Evolutionary conservation across 2,329 filamentous ascomycete genomes (phyloP).

Genomic region (Diaporthe nobilis): DNA sequence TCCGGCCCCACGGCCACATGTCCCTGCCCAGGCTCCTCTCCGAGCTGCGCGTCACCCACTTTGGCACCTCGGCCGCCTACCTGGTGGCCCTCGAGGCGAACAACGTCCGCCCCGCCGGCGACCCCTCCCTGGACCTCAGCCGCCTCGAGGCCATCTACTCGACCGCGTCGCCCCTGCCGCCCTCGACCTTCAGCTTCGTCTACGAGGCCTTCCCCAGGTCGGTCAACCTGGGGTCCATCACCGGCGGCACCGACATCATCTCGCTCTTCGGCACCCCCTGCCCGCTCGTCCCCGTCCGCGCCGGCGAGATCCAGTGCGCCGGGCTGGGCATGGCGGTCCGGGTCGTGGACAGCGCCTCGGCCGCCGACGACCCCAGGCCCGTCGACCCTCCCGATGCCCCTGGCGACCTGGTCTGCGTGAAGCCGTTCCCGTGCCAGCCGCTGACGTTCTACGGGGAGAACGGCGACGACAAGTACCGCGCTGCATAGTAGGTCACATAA

Average conservation of each 20-base stretch:
- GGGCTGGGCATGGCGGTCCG: slow-evolving; percentile 84
- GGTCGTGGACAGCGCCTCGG: slow-evolving; percentile 69
- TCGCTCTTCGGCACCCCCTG: slow-evolving; percentile 93
- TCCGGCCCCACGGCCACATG: slow-evolving; percentile 82
- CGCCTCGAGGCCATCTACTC: slow-evolving; percentile 89
- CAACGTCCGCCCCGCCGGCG: slow-evolving; percentile 69
- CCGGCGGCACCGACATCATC: slow-evolving; percentile 96
- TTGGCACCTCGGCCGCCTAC: slow-evolving; percentile 95
- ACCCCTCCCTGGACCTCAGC: slow-evolving; percentile 69
- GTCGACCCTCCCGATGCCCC: slow-evolving; percentile 73
- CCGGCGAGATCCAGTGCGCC: slow-evolving; percentile 82
- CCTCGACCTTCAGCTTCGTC: slow-evolving; percentile 92
- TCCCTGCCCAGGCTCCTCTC: slow-evolving; percentile 88
- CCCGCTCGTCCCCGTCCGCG: slow-evolving; percentile 79
- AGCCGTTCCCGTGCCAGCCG: slow-evolving; percentile 91
- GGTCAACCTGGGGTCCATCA: slow-evolving; percentile 94
- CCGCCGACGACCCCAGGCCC: slow-evolving; percentile 63
- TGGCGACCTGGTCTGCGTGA: slow-evolving; percentile 89
- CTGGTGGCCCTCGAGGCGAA: slow-evolving; percentile 91
- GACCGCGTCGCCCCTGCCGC: slow-evolving; percentile 91
- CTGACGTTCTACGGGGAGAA: slow-evolving; percentile 86
- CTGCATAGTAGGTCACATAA: slow-evolving; percentile 70
- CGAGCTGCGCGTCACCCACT: slow-evolving; percentile 87
- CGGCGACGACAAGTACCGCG: slow-evolving; percentile 82
- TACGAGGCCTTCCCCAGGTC: slow-evolving; percentile 84